These are phyloP conservation scores for Cystobasidium tubakii DNA, from an alignment of 768 basidiomycete genomes.

Conservation along the genomic window DNA sequence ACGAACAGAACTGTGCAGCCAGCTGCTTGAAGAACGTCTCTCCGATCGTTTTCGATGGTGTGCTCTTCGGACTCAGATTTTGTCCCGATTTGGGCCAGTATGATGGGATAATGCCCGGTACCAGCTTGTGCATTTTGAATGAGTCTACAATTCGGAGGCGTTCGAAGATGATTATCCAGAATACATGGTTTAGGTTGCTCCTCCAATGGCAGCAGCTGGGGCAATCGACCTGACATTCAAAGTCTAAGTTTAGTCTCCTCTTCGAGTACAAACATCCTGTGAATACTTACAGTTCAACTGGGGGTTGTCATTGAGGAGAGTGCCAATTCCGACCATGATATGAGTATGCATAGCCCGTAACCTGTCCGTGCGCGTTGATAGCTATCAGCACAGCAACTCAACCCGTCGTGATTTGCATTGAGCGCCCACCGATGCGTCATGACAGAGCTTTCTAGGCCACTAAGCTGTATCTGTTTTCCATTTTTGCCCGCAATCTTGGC, in stretches of 20 bases:
- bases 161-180: constrained; percentile 68
- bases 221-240: constrained; percentile 47
- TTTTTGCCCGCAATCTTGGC: constrained; percentile 74
- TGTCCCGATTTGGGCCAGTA: constrained; percentile 51
- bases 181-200: constrained; percentile 71
- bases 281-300: constrained; percentile 76
- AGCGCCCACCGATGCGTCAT: constrained; percentile 81
- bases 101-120: constrained; percentile 66
- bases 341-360: constrained; percentile 87
- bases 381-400: constrained; percentile 2
- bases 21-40: neutral
- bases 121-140: constrained; percentile 61
- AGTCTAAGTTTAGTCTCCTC: neutral
- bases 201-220: constrained; percentile 42
- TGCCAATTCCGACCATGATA: constrained; percentile 84
- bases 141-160: constrained; percentile 64
- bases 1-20: neutral
- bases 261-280: neutral
- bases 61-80: neutral
- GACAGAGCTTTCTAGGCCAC: constrained; percentile 75
- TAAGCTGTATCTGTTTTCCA: constrained; percentile 71
- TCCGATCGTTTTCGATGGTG: too few species aligned
- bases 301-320: constrained; percentile 83
- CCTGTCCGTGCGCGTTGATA: constrained; percentile 52
- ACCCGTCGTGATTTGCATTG: neutral